Percentiles rank a stretch among this genome's conserved stretches.
Conservation (phyloP, 306 rosid species). For the Glycine tomentella region DNA sequence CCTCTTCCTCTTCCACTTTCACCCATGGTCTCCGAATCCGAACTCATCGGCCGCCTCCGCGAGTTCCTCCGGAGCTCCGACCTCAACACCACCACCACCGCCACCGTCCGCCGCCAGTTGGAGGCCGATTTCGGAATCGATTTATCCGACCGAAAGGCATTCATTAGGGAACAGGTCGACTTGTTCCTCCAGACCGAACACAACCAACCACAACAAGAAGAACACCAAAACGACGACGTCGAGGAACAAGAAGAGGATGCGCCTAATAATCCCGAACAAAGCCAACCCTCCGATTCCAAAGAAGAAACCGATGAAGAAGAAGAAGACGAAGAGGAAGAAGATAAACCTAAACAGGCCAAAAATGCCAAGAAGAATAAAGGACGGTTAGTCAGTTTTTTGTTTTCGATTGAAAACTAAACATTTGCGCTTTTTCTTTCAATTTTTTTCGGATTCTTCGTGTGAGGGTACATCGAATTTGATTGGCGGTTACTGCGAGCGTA, state of each 20-base stretch:
- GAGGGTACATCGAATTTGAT: conserved; percentile 8
- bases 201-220: conserved; percentile 17
- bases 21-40: conserved; percentile 77
- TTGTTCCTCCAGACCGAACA: conserved; percentile 66
- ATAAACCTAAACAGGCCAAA: conserved; percentile 45
- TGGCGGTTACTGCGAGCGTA: conserved; percentile 30
- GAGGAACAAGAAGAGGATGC: conserved; percentile 28
- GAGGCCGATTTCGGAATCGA: conserved; percentile 74
- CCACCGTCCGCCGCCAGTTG: conserved; percentile 76
- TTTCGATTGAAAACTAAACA: not conserved
- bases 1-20: too few relatives aligned
- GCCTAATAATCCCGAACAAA: conserved; percentile 45
- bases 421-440: conserved; percentile 22
- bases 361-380: conserved; percentile 53
- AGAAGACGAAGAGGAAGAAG: conserved; percentile 28
- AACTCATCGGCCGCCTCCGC: conserved; percentile 77
- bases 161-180: conserved; percentile 80
- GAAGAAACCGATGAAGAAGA: conserved; percentile 33
- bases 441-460: conserved; percentile 14
- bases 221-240: conserved; percentile 33
- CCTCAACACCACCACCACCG: conserved; percentile 72
- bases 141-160: conserved; percentile 70
- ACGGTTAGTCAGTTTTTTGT: conserved; percentile 54
- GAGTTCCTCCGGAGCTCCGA: conserved; percentile 78
- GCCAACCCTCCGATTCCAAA: conserved; percentile 47